A percentile compares a stretch with the other conserved stretches of the same genome.
phyloP scores from a whole-genome alignment of 768 basidiomycete genomes.

The Trametes gibbosa region DNA sequence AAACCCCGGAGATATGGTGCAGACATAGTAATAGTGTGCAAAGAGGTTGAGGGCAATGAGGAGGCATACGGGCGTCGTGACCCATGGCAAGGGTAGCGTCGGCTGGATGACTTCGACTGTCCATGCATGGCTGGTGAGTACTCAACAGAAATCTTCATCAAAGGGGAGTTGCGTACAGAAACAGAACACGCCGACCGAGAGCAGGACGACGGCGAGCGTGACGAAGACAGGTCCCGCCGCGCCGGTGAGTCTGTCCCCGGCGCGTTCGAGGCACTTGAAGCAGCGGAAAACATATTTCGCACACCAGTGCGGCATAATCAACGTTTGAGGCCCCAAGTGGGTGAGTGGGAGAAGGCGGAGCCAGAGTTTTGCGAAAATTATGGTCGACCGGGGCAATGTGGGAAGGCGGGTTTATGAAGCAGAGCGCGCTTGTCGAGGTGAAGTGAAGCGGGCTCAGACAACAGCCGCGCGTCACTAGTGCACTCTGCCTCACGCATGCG shows the following conservation, averaged over 20 bases:
- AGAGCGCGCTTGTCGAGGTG: neutral
- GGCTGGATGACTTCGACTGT: slow-evolving; percentile 81
- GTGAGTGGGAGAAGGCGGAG: neutral
- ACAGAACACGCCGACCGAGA: slow-evolving; percentile 62
- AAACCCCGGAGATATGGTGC: slow-evolving; percentile 78
- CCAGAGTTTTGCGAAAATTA: neutral
- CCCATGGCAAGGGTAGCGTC: slow-evolving; percentile 51
- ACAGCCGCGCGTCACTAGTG: neutral
- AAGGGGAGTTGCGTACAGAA: slow-evolving; percentile 63
- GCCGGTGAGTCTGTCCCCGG: slow-evolving; percentile 79
- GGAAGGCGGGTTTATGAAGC: neutral
- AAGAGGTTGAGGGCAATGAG: slow-evolving; percentile 76
- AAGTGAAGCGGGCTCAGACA: too few relatives aligned
- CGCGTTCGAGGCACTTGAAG: slow-evolving; percentile 65
- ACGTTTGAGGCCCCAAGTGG: neutral
- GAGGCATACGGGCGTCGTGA: slow-evolving; percentile 67
- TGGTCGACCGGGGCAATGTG: neutral
- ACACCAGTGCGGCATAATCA: slow-evolving; percentile 19
- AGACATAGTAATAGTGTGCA: slow-evolving; percentile 83
- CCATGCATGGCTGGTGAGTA: neutral
- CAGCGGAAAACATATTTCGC: slow-evolving; percentile 49
- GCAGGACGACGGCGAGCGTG: slow-evolving; percentile 70
- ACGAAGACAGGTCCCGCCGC: slow-evolving; percentile 92
- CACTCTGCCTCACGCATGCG: neutral
- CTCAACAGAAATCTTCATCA: neutral